These are phyloP conservation scores for Allium sativum DNA, from an alignment of 106 monocot genomes.

Conservation along the genomic window DNA sequence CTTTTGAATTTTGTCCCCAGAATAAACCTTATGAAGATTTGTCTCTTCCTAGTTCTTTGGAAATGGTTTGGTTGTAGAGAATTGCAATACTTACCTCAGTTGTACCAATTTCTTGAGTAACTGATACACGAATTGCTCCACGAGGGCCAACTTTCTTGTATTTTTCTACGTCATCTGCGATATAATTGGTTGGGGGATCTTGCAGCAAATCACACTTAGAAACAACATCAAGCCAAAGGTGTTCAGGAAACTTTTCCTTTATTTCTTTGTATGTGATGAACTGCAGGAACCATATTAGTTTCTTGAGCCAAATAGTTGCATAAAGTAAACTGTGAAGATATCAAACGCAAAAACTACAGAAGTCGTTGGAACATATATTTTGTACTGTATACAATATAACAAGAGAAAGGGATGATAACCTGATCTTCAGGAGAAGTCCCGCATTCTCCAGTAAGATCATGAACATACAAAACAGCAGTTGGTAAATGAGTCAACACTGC, in stretches of 20 bases:
- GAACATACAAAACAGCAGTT: constrained; percentile 84
- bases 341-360: no score
- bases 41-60: neutral
- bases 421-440: constrained; percentile 85
- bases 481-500: constrained; percentile 90
- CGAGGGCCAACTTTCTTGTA: constrained; percentile 72
- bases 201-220: constrained; percentile 81
- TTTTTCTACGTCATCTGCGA: constrained; percentile 26
- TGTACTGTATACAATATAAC: neutral
- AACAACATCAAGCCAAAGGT: constrained; percentile 87
- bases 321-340: no score
- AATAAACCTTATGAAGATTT: no score
- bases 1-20: no score
- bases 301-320: no score
- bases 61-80: neutral
- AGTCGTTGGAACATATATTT: neutral
- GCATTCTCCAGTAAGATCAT: constrained; percentile 93
- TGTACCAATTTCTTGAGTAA: constrained; percentile 47
- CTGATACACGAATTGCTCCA: constrained; percentile 60
- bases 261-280: constrained; percentile 73
- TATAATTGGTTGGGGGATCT: constrained; percentile 2
- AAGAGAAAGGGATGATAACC: constrained; percentile 25
- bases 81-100: constrained; percentile 42
- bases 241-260: constrained; percentile 59
- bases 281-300: constrained; percentile 24